Evolutionary conservation across 148 eudicot species (phyloP).

Genomic region (Limonium bicolor): DNA sequence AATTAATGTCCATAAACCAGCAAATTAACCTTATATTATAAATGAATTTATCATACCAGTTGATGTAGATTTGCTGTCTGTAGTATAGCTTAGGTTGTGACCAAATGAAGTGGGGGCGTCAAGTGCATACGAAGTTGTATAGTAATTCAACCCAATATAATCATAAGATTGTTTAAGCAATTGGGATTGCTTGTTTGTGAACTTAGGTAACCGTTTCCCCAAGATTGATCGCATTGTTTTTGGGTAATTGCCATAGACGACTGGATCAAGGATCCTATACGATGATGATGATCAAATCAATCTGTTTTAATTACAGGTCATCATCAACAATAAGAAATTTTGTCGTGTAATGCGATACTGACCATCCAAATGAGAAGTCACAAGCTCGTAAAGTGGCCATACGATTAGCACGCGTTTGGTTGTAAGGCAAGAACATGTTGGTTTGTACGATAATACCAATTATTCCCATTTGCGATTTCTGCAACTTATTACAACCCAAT

Average conservation of each 20-base stretch:
- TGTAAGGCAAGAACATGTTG: background rate
- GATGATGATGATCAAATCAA: background rate
- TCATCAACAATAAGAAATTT: background rate
- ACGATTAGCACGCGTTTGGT: background rate
- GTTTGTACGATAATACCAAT: conserved; percentile 1
- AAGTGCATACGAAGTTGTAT: conserved; percentile 16
- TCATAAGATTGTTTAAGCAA: conserved; percentile 21
- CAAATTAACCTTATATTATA: too few relatives aligned
- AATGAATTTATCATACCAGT: conserved; percentile 4
- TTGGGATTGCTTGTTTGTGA: conserved; percentile 14
- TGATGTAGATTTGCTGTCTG: conserved; percentile 10
- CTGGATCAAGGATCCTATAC: conserved; percentile 38
- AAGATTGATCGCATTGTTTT: conserved; percentile 12
- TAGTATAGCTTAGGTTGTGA: conserved; percentile 10
- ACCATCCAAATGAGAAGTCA: conserved; percentile 6
- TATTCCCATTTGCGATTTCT: conserved; percentile 1
- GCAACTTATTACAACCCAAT: background rate
- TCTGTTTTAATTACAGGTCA: background rate
- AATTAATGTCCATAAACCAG: background rate
- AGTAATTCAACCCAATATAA: conserved; percentile 27
- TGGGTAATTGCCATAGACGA: conserved; percentile 24
- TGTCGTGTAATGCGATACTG: background rate
- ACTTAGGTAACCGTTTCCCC: conserved; percentile 18
- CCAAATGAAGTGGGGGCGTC: background rate
- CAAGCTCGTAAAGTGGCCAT: background rate